Evolutionary conservation across 768 basidiomycete genomes (phyloP).

Genomic region (Boletus bicolor): DNA sequence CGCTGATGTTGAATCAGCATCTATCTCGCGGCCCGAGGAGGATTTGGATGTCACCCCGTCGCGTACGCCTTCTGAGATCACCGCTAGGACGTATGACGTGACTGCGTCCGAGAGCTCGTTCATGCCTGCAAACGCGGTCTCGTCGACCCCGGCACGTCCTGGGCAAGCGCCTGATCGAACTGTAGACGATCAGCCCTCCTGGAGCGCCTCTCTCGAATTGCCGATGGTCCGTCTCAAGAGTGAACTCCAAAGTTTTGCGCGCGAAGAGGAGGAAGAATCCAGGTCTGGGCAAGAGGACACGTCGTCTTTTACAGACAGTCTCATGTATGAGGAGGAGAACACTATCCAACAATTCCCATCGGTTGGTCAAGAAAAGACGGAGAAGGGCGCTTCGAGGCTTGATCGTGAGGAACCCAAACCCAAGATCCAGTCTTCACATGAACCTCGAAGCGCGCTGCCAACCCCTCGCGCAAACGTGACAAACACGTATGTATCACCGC

Average conservation of each 20-base stretch:
- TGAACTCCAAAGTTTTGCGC: slow-evolving; percentile 54
- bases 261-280: slow-evolving; percentile 36
- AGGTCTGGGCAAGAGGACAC: slow-evolving; percentile 15
- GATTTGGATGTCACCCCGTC: slow-evolving; percentile 9
- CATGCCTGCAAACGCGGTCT: slow-evolving; percentile 66
- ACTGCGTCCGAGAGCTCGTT: slow-evolving; percentile 70
- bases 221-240: slow-evolving; percentile 67
- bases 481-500: slow-evolving; percentile 41
- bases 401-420: slow-evolving; percentile 51
- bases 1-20: slow-evolving; percentile 13
- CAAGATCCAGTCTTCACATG: slow-evolving; percentile 41
- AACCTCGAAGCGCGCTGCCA: slow-evolving; percentile 20
- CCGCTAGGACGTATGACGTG: slow-evolving; percentile 31
- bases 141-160: slow-evolving; percentile 69
- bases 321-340: slow-evolving; percentile 30
- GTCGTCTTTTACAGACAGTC: slow-evolving; percentile 24
- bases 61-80: slow-evolving; percentile 5
- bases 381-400: slow-evolving; percentile 39
- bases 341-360: slow-evolving; percentile 23
- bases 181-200: slow-evolving; percentile 53
- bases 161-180: slow-evolving; percentile 35
- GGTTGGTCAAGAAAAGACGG: slow-evolving; percentile 46
- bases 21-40: slow-evolving; percentile 12
- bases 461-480: slow-evolving; percentile 38
- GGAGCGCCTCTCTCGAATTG: slow-evolving; percentile 72